Evolutionary conservation across 441 rosid species (phyloP), one percentile per base, ranked within the genome.

Genomic region (Daphne laureola): DNA sequence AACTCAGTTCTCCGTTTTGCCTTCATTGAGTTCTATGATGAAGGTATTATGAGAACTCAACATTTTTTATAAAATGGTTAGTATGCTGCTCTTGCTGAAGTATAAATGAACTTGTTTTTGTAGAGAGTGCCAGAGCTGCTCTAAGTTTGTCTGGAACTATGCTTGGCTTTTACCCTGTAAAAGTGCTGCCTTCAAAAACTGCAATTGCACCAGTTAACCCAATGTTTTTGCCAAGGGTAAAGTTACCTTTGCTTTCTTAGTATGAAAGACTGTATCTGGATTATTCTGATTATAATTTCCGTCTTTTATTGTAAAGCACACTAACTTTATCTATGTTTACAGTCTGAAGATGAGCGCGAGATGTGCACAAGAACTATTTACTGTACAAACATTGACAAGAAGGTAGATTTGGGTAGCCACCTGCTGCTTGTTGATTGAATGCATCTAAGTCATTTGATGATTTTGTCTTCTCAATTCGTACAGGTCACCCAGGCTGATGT

Each of bases 161-260:
- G 62, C 90, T 93, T 14, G 97, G 98, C 17, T 87, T 65, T 70
- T 89, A 89, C 74, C 98, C 98, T 42, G 76, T 93, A 31, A 80
- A 76, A 63, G 95, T 93, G 70, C 73, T 89, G 75, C 97, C 98
- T 67, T 93, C 98, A 42, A 93, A 83, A 78, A 93, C 97, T 14
- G 98, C 97, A 46, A 93, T 93, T 57, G 97, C 97, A 21, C 98
- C 98, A 49, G 98, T 93, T 62, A 93, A 93, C 78, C 98, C 98
- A 4, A 86, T 97, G 14, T 93, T 84, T 63, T 73, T 93, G 71
- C 98, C 98, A 12, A 74, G 87, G 77, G 94, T 83, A 68, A 65
- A 80, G 45, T 54, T 62, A 56, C 48, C 31, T 55, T 45, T 14
- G 23, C 54, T 58, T 55, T 53, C 25, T 60, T 41, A 31, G 17